A percentile compares a stretch with the other conserved stretches of the same genome.
Conservation (phyloP, 2,329 filamentous ascomycete genomes). For the Rachicladosporium sp. region DNA sequence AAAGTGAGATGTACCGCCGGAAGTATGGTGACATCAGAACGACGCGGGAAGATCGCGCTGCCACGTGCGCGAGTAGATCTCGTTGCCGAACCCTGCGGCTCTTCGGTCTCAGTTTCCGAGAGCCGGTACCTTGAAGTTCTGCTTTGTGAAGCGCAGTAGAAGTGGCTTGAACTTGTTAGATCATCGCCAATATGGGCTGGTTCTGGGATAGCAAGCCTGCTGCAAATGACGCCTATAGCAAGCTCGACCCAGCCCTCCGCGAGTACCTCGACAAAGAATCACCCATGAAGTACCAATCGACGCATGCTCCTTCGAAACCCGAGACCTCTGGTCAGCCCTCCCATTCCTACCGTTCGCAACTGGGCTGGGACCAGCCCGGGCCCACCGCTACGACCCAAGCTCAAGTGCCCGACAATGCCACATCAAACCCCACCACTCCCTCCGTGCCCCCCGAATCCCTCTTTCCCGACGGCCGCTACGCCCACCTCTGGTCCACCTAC, state of each 20-base stretch:
- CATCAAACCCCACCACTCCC: conserved; percentile 21
- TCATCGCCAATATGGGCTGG: conserved; percentile 43
- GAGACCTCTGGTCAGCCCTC: conserved; percentile 2
- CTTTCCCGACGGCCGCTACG: conserved; percentile 60
- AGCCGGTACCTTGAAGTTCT: too few species aligned
- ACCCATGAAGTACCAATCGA: conserved; percentile 51
- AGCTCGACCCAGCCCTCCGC: conserved; percentile 70
- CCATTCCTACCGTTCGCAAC: conserved; percentile 21
- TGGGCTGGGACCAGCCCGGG: conserved; percentile 14
- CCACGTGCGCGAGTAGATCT: too few species aligned
- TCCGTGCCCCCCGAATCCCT: conserved; percentile 42
- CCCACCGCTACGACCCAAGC: conserved; percentile 11
- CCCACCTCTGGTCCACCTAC: conserved; percentile 90
- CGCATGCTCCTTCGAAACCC: conserved; percentile 5
- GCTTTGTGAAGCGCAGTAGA: too few species aligned
- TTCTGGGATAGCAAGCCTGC: conserved; percentile 39
- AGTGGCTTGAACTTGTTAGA: too few species aligned
- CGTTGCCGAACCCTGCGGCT: too few species aligned
- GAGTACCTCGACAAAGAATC: conserved; percentile 78
- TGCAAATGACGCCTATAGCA: conserved; percentile 52
- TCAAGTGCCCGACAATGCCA: conserved; percentile 4
- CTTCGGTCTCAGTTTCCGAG: too few species aligned
- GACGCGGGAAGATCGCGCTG: too few species aligned
- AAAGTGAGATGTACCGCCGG: too few species aligned
- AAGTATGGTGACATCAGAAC: too few species aligned